Evolutionary conservation across 441 rosid species (phyloP).

Genomic region (Dalechampia spathulata): DNA sequence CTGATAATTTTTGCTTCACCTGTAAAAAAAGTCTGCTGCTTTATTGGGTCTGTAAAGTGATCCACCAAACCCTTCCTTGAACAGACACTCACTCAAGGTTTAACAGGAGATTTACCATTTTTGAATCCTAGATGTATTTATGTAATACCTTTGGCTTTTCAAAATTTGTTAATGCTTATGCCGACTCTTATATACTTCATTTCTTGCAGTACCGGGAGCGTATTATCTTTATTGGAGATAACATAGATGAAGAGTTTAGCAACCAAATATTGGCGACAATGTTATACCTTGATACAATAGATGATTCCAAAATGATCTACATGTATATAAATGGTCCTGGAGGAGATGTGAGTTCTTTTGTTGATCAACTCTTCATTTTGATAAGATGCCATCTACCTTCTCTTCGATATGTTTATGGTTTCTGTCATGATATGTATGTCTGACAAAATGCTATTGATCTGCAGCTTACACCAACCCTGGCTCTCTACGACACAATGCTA

Average conservation of each 20-base stretch:
- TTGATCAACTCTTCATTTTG: slow-evolving; percentile 8
- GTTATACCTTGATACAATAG: slow-evolving; percentile 79
- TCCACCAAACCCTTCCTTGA: not conserved
- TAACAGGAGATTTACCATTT: not conserved
- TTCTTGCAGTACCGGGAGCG: slow-evolving; percentile 86
- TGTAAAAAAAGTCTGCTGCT: not conserved
- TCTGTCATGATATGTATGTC: not conserved
- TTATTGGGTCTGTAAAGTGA: not conserved
- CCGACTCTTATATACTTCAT: slow-evolving; percentile 9
- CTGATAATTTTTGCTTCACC: not conserved
- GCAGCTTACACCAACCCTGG: slow-evolving; percentile 78
- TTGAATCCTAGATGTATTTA: not conserved
- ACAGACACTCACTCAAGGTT: not conserved
- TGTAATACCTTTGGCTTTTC: not conserved
- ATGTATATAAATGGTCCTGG: slow-evolving; percentile 78
- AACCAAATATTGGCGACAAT: slow-evolving; percentile 84
- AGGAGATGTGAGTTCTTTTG: slow-evolving; percentile 63
- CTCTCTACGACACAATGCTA: slow-evolving; percentile 82
- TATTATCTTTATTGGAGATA: slow-evolving; percentile 67
- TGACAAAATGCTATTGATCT: slow-evolving; percentile 18
- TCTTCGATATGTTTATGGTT: slow-evolving; percentile 8
- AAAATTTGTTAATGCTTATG: not conserved
- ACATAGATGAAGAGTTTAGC: slow-evolving; percentile 76
- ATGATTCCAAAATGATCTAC: slow-evolving; percentile 58
- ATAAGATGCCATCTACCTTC: not conserved